phyloP scores from a whole-genome alignment of 2,329 filamentous ascomycete species.

The Epichloe gansuensis region DNA sequence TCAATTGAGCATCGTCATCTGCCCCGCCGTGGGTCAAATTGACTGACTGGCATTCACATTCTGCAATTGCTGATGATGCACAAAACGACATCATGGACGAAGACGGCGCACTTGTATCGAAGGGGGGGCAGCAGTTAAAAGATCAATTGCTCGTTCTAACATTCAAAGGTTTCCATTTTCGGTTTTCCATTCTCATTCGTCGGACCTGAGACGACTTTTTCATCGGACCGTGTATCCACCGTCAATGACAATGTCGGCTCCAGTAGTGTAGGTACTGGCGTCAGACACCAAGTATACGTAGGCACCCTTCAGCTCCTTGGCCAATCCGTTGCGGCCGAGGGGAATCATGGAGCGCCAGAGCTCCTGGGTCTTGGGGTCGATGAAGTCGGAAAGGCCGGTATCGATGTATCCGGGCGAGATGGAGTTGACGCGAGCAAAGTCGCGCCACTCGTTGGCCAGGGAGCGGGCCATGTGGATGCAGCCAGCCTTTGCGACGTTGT shows the following conservation, averaged over 20 bases:
- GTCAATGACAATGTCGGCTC: constrained; percentile 56
- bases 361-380: constrained; percentile 52
- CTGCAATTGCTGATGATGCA: no score
- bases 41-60: no score
- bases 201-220: constrained; percentile 2
- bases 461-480: constrained; percentile 33
- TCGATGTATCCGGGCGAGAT: constrained; percentile 57
- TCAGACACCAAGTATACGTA: constrained; percentile 67
- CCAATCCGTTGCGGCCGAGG: constrained; percentile 54
- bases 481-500: constrained; percentile 52
- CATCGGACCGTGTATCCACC: constrained; percentile 49
- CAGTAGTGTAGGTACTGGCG: constrained; percentile 64
- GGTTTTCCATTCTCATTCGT: neutral
- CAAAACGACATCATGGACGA: no score
- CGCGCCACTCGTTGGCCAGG: constrained; percentile 53
- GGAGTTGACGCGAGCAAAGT: constrained; percentile 52
- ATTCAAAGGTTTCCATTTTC: neutral
- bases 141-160: no score
- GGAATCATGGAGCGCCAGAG: constrained; percentile 66
- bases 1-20: no score
- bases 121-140: no score
- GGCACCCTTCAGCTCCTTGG: constrained; percentile 63
- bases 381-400: constrained; percentile 54
- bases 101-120: no score
- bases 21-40: no score